Percentiles rank a stretch among this genome's conserved stretches.
phyloP scores from a whole-genome alignment of 75 land plant genomes.

The Adiantum capillusveneris region DNA sequence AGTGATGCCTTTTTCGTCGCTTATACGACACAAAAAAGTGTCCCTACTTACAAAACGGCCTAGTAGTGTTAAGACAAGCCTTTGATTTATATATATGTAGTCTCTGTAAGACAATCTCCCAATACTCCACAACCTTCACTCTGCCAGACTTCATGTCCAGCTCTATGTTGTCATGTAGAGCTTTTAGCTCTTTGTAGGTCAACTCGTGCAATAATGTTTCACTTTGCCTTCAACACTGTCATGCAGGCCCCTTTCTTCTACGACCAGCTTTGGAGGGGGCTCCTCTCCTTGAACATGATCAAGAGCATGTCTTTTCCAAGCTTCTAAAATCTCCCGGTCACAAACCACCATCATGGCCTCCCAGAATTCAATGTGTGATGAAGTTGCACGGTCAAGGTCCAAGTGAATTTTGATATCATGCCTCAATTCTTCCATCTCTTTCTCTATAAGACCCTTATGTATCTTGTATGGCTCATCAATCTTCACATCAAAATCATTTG shows the following conservation, averaged over 20 bases:
- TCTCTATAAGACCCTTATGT: constrained; percentile 95
- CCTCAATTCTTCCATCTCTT: constrained; percentile 95
- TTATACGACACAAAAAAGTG: too few species aligned
- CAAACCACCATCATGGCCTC: constrained; percentile 94
- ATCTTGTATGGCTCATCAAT: constrained; percentile 90
- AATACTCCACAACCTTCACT: constrained; percentile 94
- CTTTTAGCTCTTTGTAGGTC: constrained; percentile 46
- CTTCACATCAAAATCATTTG: constrained; percentile 77
- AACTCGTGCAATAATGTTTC: constrained; percentile 66
- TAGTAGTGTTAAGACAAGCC: constrained; percentile 46
- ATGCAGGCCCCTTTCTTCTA: constrained; percentile 94
- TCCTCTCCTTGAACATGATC: constrained; percentile 97
- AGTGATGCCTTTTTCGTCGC: too few species aligned
- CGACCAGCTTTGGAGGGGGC: constrained; percentile 83
- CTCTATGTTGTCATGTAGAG: constrained; percentile 57
- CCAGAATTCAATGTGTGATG: constrained; percentile 85
- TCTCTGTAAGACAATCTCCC: constrained; percentile 90
- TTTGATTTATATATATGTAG: constrained; percentile 92
- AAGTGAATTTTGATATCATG: constrained; percentile 92
- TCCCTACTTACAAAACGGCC: too few species aligned
- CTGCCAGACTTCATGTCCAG: constrained; percentile 79
- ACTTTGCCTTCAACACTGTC: constrained; percentile 87
- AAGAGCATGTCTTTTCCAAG: constrained; percentile 80
- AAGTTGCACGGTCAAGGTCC: constrained; percentile 79
- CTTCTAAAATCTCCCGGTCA: constrained; percentile 90